phyloP scores from a whole-genome alignment of 2,329 filamentous ascomycete species.

The Aspergillaceae sp. region DNA sequence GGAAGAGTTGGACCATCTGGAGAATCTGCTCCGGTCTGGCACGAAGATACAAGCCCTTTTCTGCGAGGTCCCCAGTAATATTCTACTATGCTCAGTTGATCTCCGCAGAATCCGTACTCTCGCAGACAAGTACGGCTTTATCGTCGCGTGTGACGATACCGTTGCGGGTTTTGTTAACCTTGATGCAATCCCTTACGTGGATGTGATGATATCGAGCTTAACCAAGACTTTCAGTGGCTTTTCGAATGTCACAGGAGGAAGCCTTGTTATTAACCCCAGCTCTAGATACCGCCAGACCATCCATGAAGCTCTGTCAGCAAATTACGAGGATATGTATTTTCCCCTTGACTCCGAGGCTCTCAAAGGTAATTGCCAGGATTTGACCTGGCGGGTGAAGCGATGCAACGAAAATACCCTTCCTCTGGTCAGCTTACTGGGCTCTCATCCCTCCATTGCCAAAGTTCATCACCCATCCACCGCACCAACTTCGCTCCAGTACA shows the following conservation, averaged over 20 bases:
- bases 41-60: constrained; percentile 31
- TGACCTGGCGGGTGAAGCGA: not conserved
- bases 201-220: constrained; percentile 46
- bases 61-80: constrained; percentile 46
- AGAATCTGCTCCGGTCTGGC: not conserved
- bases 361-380: not conserved
- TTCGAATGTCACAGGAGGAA: constrained; percentile 45
- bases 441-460: not conserved
- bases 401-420: not conserved
- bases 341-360: not conserved
- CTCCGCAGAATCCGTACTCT: constrained; percentile 32
- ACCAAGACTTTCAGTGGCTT: constrained; percentile 55
- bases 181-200: constrained; percentile 41
- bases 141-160: constrained; percentile 32
- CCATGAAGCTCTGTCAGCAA: not conserved
- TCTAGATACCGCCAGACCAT: not conserved
- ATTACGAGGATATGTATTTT: not conserved
- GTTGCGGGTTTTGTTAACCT: constrained; percentile 30
- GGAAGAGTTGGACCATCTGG: not conserved
- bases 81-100: constrained; percentile 37
- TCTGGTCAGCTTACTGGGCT: not conserved
- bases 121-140: constrained; percentile 29
- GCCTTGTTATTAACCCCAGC: not conserved
- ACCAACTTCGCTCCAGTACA: not conserved
- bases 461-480: not conserved